Evolutionary conservation across 768 basidiomycete species (phyloP).

Genomic region (Kockovaella imperatae): DNA sequence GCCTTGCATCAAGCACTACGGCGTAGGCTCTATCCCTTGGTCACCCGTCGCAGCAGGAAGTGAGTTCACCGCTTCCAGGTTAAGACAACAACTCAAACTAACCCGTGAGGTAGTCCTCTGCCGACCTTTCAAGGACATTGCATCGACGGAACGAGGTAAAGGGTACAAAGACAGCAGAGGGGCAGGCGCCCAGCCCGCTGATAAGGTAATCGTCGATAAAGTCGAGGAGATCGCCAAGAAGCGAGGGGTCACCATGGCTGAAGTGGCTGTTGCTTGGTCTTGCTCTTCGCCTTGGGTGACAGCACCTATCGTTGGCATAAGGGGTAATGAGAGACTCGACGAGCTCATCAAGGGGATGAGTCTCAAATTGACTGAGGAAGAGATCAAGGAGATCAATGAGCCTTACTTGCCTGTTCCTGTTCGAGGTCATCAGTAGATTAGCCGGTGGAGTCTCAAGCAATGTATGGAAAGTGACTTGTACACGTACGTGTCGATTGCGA

Average conservation of each 20-base stretch:
- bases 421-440: constrained; percentile 10
- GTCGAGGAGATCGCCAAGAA: constrained; percentile 56
- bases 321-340: constrained; percentile 51
- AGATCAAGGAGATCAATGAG: constrained; percentile 54
- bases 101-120: constrained; percentile 40
- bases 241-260: constrained; percentile 53
- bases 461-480: not conserved
- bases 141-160: constrained; percentile 16
- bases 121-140: constrained; percentile 48
- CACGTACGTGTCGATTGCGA: too few species aligned
- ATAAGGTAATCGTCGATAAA: constrained; percentile 39
- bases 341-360: constrained; percentile 53
- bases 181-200: constrained; percentile 6
- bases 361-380: constrained; percentile 53
- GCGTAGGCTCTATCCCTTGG: constrained; percentile 56
- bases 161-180: constrained; percentile 9
- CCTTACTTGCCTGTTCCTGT: constrained; percentile 49
- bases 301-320: constrained; percentile 57
- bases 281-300: constrained; percentile 51
- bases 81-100: not conserved
- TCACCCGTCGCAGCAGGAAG: constrained; percentile 49
- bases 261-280: constrained; percentile 53
- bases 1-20: constrained; percentile 44
- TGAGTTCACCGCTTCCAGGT: constrained; percentile 9
- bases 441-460: not conserved